Base-by-base conservation (phyloP, 768 basidiomycete species). In the Phylloporus scabripes region DNA sequence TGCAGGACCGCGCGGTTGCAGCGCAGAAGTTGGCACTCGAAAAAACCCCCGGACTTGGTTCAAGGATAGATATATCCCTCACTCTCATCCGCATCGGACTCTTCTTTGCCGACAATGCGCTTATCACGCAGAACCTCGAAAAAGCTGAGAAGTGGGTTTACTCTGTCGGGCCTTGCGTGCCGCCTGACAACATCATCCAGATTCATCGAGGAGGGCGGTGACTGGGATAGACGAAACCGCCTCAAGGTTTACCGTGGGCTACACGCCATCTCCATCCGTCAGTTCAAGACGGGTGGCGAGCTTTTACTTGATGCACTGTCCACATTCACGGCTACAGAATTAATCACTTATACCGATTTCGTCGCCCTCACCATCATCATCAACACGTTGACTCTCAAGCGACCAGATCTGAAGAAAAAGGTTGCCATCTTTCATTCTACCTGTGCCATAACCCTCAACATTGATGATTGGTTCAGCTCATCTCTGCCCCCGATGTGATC, bases 211-310 rank as follows among this genome's bases (percentile, higher is more conserved):
- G 80, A 92, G 65, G 95, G 95, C 0, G 95, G 95, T 39, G 95
- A 99, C 70, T 99, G 95, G 95, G 95, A 99, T 66, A 76, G 95
- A 46, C 81, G 93, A 33, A 99, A 97, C 68, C 81, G 95, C 39
- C 80, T 97, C 60, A 99, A 99, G 69, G 95, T 97, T 36, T 99
- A 98, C 72, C 81, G 82, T 44, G 94, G 87, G 42, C 72, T 96
- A 0, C 87, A 95, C 61, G 73, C 85, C 38, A 70, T 94, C 28
- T 87, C 90, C 26, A 85, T 90, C 52, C 85, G 95, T n/a, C 85
- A 94, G 60, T 97, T 97, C 33, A 85, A 89, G 61, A 80, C 79
- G 17, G 92, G 82, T 5, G 83, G 83, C n/a, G 82, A 85, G 32
- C 80, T 96, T 9, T 75, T 98, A 50, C 79, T 93, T 41, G 95